Evolutionary conservation across 2,329 filamentous ascomycete species (phyloP).

Genomic region (Myriosclerotinia duriaeana): DNA sequence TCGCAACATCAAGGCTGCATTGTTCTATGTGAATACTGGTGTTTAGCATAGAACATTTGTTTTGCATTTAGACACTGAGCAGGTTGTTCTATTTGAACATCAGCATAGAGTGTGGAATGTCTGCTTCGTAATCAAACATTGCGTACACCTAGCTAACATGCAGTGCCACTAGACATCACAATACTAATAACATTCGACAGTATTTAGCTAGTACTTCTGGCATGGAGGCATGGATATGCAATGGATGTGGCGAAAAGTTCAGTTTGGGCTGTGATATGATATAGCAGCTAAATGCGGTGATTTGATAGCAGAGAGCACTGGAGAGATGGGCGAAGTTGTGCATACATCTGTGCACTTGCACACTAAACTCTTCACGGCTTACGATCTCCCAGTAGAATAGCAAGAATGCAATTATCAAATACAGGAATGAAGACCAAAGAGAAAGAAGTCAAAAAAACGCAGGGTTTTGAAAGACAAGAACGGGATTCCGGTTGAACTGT

Average conservation of each 20-base stretch:
- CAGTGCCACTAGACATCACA: no score
- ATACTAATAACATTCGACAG: not conserved
- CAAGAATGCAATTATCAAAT: not conserved
- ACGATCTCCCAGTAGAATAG: not conserved
- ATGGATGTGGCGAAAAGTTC: not conserved
- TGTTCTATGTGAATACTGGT: no score
- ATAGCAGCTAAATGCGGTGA: not conserved
- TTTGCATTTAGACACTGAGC: no score
- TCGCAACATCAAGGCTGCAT: not conserved
- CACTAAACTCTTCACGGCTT: not conserved
- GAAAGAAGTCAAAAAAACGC: not conserved
- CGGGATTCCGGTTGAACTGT: not conserved
- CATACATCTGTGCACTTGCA: constrained; percentile 3
- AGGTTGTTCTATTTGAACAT: no score
- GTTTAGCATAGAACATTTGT: no score
- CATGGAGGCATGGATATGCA: not conserved
- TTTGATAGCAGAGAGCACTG: not conserved
- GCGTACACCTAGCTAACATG: no score
- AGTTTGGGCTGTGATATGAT: not conserved
- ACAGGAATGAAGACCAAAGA: not conserved
- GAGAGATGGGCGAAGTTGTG: not conserved
- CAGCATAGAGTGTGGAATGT: no score
- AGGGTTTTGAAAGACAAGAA: not conserved
- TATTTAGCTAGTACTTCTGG: not conserved
- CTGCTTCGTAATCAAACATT: no score